These are phyloP conservation scores for Blastobotrys mokoenaii DNA, from an alignment of 805 yeast genomes.

Conservation along the genomic window DNA sequence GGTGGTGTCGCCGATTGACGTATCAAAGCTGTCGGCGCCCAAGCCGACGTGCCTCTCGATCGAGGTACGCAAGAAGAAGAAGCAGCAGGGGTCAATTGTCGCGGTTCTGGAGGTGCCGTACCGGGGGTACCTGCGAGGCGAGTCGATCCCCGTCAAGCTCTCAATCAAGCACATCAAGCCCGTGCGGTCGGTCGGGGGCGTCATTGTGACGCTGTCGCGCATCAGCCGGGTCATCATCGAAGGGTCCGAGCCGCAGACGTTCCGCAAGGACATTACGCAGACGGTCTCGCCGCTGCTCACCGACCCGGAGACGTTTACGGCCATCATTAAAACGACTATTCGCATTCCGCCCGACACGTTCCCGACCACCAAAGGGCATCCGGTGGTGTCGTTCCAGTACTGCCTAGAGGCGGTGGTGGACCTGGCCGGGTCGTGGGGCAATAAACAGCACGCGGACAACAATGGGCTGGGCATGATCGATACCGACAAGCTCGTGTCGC, in stretches of 20 bases:
- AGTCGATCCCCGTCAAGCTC: conserved; percentile 63
- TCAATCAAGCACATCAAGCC: conserved; percentile 61
- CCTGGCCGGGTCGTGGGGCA: conserved; percentile 49
- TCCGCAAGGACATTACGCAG: conserved; percentile 78
- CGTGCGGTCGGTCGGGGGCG: conserved; percentile 60
- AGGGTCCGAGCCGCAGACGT: conserved; percentile 51
- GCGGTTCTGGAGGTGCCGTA: conserved; percentile 41
- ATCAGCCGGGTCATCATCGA: conserved; percentile 59
- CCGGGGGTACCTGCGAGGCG: conserved; percentile 74
- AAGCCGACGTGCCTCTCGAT: conserved; percentile 58
- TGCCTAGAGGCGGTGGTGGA: conserved; percentile 79
- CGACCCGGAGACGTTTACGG: conserved; percentile 53
- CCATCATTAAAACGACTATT: conserved; percentile 53
- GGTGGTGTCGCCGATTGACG: conserved; percentile 67
- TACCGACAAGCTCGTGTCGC: conserved; percentile 68
- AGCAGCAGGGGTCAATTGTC: conserved; percentile 33
- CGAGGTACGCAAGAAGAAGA: conserved; percentile 37
- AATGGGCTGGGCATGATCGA: conserved; percentile 36
- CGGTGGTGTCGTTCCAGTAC: conserved; percentile 71
- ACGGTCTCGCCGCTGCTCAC: conserved; percentile 66
- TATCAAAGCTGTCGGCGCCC: conserved; percentile 54
- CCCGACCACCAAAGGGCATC: conserved; percentile 70
- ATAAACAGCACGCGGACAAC: conserved; percentile 18
- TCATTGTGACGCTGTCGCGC: conserved; percentile 71
- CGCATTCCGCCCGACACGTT: conserved; percentile 78